phyloP scores from a whole-genome alignment of 371 early-diverging fungal genomes.

The Lichtheimia corymbifera region DNA sequence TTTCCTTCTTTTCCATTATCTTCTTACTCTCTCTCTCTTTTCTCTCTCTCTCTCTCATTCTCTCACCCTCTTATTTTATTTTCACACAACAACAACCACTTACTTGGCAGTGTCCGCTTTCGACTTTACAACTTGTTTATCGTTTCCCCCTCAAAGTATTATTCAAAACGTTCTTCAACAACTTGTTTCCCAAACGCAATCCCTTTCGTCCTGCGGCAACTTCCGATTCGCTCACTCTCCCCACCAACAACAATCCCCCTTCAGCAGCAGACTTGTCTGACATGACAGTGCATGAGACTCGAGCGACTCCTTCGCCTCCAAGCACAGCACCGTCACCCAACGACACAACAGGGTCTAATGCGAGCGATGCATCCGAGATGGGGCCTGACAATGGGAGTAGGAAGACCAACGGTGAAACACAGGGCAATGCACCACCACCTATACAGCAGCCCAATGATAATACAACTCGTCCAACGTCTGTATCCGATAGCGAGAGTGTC shows the following conservation, averaged over 20 bases:
- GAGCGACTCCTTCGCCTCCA: constrained; percentile 16
- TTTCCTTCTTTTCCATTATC: too few relatives aligned
- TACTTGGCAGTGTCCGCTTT: not conserved
- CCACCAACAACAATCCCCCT: constrained; percentile 5
- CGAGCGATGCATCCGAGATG: constrained; percentile 25
- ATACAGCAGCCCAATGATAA: not conserved
- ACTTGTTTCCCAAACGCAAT: constrained; percentile 18
- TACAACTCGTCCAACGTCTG: constrained; percentile 3
- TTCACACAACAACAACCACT: too few relatives aligned
- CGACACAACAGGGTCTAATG: constrained; percentile 21
- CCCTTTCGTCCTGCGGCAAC: constrained; percentile 15
- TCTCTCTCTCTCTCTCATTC: too few relatives aligned
- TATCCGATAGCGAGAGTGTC: constrained; percentile 12
- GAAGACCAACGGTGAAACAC: not conserved
- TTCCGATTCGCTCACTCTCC: constrained; percentile 11
- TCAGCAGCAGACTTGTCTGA: constrained; percentile 14
- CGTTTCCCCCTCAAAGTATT: constrained; percentile 6
- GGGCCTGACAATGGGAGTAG: constrained; percentile 13
- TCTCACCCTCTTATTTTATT: too few relatives aligned
- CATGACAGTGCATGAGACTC: constrained; percentile 20
- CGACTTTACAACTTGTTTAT: constrained; percentile 3
- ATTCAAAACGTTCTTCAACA: constrained; percentile 23
- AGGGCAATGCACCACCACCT: not conserved
- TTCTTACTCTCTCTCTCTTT: too few relatives aligned
- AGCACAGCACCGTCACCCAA: constrained; percentile 17